A percentile compares a stretch with the other conserved stretches of the same genome.
Conservation (phyloP, 2,329 filamentous ascomycete species). For the Ophiostoma piceae region DNA sequence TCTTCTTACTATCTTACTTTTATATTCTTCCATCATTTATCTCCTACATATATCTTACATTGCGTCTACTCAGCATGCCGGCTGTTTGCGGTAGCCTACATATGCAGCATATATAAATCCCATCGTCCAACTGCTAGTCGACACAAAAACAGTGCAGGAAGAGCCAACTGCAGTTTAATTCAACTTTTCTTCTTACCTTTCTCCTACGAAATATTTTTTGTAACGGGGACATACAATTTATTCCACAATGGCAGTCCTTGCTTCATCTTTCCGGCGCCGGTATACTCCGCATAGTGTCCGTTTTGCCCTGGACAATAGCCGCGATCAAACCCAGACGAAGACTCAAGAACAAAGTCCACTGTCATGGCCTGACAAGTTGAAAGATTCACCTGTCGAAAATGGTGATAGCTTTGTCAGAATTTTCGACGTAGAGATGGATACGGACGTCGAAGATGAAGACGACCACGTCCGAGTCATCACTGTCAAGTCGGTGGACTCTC, state of each 20-base stretch:
- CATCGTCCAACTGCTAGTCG: not conserved
- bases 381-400: not conserved
- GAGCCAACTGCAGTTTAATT: not conserved
- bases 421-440: not conserved
- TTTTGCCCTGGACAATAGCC: not conserved
- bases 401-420: not conserved
- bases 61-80: not conserved
- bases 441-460: not conserved
- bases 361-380: not conserved
- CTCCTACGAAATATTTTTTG: not conserved
- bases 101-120: constrained; percentile 11
- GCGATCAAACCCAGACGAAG: not conserved
- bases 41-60: not conserved
- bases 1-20: not conserved
- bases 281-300: constrained; percentile 4
- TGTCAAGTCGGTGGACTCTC: constrained; percentile 5
- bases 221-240: not conserved
- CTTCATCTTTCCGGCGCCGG: constrained; percentile 15
- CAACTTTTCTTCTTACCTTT: not conserved
- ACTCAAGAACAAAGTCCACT: not conserved
- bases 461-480: not conserved
- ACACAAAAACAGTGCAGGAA: not conserved
- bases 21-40: not conserved
- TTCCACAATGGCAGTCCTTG: constrained; percentile 12
- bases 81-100: not conserved